phyloP scores from a whole-genome alignment of 2,329 filamentous ascomycete species.

The Sclerotinia minor region DNA sequence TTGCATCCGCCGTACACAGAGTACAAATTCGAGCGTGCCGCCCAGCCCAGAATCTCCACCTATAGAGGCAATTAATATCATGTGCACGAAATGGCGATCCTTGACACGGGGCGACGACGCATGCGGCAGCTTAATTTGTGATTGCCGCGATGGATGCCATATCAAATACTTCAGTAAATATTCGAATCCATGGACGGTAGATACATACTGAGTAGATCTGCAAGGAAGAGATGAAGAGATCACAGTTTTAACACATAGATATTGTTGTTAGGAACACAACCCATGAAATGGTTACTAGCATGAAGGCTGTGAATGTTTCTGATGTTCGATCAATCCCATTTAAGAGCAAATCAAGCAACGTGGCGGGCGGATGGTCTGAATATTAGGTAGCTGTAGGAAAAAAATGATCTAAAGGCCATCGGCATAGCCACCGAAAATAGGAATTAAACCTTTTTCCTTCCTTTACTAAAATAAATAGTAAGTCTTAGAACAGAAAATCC shows the following conservation, averaged over 20 bases:
- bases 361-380: not conserved
- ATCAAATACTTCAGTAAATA: not conserved
- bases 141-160: not conserved
- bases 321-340: not conserved
- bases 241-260: not conserved
- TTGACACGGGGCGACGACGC: slow-evolving; percentile 7
- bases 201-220: not conserved
- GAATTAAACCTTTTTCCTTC: not conserved
- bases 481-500: not conserved
- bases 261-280: not conserved
- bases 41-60: not conserved
- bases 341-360: slow-evolving; percentile 3
- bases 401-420: not conserved
- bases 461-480: not conserved
- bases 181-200: not conserved
- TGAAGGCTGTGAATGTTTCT: slow-evolving; percentile 4
- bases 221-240: slow-evolving; percentile 1
- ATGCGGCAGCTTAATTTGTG: not conserved
- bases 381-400: not conserved
- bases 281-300: not conserved
- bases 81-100: not conserved
- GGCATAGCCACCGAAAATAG: slow-evolving; percentile 6
- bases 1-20: not conserved
- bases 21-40: not conserved
- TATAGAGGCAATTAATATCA: not conserved